phyloP scores from a whole-genome alignment of 352 stramenopile genomes.

The Phytophthora lateralis region DNA sequence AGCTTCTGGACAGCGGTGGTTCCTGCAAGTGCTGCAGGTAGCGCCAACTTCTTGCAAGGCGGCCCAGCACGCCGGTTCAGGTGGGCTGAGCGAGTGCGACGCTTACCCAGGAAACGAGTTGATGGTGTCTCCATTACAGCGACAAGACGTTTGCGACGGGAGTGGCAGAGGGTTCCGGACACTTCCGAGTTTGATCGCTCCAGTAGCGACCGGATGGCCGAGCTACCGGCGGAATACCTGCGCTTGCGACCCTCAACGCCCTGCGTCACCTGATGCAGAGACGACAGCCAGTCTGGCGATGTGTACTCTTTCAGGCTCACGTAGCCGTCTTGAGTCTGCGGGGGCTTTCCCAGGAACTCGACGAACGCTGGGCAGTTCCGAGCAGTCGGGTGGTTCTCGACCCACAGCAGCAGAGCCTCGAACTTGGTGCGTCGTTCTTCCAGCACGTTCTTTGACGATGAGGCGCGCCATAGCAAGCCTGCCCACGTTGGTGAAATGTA shows the following conservation, averaged over 20 bases:
- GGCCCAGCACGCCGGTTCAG: conserved; percentile 15
- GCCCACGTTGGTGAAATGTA: conserved; percentile 52
- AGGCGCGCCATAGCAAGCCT: conserved; percentile 53
- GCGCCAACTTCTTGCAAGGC: conserved; percentile 26
- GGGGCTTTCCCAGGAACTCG: conserved; percentile 63
- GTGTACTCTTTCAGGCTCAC: conserved; percentile 80
- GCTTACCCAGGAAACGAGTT: conserved; percentile 29
- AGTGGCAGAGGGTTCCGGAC: neutral
- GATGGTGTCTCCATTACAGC: conserved; percentile 7
- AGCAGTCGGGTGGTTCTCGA: conserved; percentile 55
- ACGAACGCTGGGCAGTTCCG: conserved; percentile 42
- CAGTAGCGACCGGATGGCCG: conserved; percentile 22
- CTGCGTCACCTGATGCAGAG: conserved; percentile 57
- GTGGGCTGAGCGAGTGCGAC: conserved; percentile 10
- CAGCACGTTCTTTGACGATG: conserved; percentile 50
- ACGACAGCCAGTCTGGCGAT: conserved; percentile 66
- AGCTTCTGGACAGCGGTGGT: neutral
- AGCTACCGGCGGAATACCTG: conserved; percentile 42
- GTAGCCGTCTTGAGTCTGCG: conserved; percentile 64
- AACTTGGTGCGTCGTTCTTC: conserved; percentile 62
- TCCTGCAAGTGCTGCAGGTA: neutral
- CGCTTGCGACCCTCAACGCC: conserved; percentile 36
- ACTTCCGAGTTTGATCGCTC: conserved; percentile 24
- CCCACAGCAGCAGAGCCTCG: conserved; percentile 59
- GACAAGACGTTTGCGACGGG: conserved; percentile 21